A percentile compares a stretch with the other conserved stretches of the same genome.
These are phyloP conservation scores for Alternaria incomplexa DNA, from an alignment of 2,329 filamentous ascomycete species.

Conservation along the genomic window DNA sequence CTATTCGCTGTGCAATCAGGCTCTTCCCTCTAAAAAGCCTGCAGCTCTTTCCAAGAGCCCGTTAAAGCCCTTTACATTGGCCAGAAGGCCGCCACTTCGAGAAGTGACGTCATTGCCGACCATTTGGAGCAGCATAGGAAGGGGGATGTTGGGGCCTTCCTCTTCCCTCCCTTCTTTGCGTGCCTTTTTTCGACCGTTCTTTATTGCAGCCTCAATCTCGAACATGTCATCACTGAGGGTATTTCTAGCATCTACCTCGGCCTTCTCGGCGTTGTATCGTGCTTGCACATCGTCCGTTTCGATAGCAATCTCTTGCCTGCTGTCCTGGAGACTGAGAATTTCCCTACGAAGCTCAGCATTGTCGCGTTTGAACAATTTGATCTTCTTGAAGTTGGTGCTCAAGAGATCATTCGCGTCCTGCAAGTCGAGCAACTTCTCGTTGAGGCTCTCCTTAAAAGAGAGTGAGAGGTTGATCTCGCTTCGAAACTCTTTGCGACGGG, in stretches of 20 bases:
- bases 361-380: constrained; percentile 54
- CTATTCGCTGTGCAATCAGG: constrained; percentile 13
- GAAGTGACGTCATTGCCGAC: constrained; percentile 38
- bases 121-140: constrained; percentile 41
- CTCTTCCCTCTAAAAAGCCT: constrained; percentile 43
- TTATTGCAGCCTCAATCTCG: constrained; percentile 47
- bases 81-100: constrained; percentile 40
- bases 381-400: constrained; percentile 53
- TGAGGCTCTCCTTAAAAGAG: constrained; percentile 56
- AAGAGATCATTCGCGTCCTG: constrained; percentile 61
- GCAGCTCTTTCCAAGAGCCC: constrained; percentile 42
- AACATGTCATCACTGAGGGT: constrained; percentile 40
- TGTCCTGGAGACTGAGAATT: constrained; percentile 55
- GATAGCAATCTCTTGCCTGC: constrained; percentile 57
- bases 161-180: constrained; percentile 35
- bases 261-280: constrained; percentile 34
- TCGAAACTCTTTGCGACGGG: constrained; percentile 48
- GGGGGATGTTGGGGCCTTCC: constrained; percentile 40
- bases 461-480: constrained; percentile 57
- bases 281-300: constrained; percentile 57
- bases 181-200: constrained; percentile 41
- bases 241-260: constrained; percentile 31
- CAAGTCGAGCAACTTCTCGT: constrained; percentile 57
- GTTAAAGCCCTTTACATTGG: constrained; percentile 42
- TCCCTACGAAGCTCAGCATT: constrained; percentile 54